Percentiles rank a stretch among this genome's conserved stretches.
These are phyloP conservation scores for Setomelanomma holmii DNA, from an alignment of 2,329 filamentous ascomycete species.

Conservation along the genomic window DNA sequence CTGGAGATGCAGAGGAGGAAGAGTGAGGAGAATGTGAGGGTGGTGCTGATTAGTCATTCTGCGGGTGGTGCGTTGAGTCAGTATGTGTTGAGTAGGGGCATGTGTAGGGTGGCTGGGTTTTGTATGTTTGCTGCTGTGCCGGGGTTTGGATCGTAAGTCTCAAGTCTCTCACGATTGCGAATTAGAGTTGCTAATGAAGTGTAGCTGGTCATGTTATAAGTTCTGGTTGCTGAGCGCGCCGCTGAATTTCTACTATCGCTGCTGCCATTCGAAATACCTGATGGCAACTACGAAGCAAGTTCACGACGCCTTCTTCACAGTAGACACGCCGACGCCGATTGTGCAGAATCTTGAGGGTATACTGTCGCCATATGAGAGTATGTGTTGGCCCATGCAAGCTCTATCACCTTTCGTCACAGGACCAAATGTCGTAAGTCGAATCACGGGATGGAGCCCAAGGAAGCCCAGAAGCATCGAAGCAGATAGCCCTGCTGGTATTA, in stretches of 20 bases:
- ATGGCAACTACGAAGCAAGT: constrained; percentile 60
- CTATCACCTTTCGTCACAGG: constrained; percentile 54
- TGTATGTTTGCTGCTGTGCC: constrained; percentile 58
- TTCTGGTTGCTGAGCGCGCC: constrained; percentile 34
- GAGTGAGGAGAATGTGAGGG: constrained; percentile 37
- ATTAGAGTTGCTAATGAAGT: constrained; percentile 20
- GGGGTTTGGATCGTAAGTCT: constrained; percentile 57
- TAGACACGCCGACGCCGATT: constrained; percentile 49
- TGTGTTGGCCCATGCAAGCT: constrained; percentile 61
- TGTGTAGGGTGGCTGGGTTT: constrained; percentile 54
- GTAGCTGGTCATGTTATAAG: constrained; percentile 28
- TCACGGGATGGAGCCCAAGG: constrained; percentile 47
- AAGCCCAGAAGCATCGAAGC: constrained; percentile 30
- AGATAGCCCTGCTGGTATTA: constrained; percentile 1
- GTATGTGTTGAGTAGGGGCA: constrained; percentile 54
- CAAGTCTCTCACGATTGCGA: not conserved
- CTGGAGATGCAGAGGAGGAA: constrained; percentile 39
- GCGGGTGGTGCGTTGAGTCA: constrained; percentile 61
- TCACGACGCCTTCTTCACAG: constrained; percentile 60
- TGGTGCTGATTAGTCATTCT: constrained; percentile 60
- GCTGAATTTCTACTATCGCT: constrained; percentile 50
- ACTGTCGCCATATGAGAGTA: constrained; percentile 60
- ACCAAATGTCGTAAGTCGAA: constrained; percentile 49
- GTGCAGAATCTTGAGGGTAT: constrained; percentile 54
- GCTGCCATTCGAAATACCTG: constrained; percentile 59